Conservation (phyloP, 2,329 filamentous ascomycete genomes). For the Fusarium illudens region DNA sequence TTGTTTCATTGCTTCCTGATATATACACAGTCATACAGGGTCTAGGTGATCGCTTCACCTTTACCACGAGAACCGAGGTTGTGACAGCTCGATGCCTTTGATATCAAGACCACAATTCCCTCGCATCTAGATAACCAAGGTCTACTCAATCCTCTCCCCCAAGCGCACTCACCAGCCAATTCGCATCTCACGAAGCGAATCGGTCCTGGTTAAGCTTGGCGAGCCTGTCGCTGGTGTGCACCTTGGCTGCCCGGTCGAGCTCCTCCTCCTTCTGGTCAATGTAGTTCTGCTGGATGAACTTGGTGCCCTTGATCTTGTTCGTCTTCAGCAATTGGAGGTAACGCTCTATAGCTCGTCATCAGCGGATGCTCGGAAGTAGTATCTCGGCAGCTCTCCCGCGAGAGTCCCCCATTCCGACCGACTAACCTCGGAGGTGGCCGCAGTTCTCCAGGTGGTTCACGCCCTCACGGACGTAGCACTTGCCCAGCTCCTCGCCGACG, state of each 20-base stretch:
- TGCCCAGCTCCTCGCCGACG: slow-evolving; percentile 82
- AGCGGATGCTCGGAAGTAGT: slow-evolving; percentile 16
- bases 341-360: slow-evolving; percentile 63
- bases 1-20: slow-evolving; percentile 42
- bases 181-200: slow-evolving; percentile 42
- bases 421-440: slow-evolving; percentile 80
- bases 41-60: slow-evolving; percentile 33
- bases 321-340: slow-evolving; percentile 82
- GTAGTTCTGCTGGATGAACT: slow-evolving; percentile 84
- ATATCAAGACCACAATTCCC: slow-evolving; percentile 34
- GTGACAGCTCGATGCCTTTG: slow-evolving; percentile 26
- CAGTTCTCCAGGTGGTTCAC: slow-evolving; percentile 92
- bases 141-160: slow-evolving; percentile 9
- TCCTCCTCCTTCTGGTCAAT: slow-evolving; percentile 60
- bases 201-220: slow-evolving; percentile 49
- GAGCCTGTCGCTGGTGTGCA: slow-evolving; percentile 52
- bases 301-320: slow-evolving; percentile 79
- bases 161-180: background rate
- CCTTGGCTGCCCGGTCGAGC: slow-evolving; percentile 50
- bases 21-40: slow-evolving; percentile 49
- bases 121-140: slow-evolving; percentile 32
- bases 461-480: slow-evolving; percentile 85
- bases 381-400: background rate
- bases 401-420: slow-evolving; percentile 3
- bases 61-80: slow-evolving; percentile 27